phyloP scores from a whole-genome alignment of 2,329 filamentous ascomycete genomes.

The Aspergillus neotritici region DNA sequence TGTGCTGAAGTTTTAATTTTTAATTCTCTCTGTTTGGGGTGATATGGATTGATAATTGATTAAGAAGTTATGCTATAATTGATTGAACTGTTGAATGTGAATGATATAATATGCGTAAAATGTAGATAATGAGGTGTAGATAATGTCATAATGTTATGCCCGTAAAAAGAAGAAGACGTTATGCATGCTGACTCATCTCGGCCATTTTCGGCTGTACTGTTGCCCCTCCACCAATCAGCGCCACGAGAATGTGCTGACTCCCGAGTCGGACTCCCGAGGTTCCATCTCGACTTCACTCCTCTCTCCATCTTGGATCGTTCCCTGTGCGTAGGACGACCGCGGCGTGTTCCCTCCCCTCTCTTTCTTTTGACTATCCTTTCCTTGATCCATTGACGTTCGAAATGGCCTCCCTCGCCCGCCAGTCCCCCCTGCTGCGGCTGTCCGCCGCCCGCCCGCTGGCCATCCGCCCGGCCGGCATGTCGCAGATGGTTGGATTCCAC shows the following conservation, averaged over 20 bases:
- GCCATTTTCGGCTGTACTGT: slow-evolving; percentile 37
- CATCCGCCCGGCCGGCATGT: slow-evolving; percentile 20
- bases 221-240: slow-evolving; percentile 32
- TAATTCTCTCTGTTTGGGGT: background rate
- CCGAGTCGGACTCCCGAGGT: slow-evolving; percentile 37
- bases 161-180: slow-evolving; percentile 1
- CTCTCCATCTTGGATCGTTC: slow-evolving; percentile 2
- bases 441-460: slow-evolving; percentile 26
- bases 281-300: slow-evolving; percentile 28
- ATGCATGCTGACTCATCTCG: slow-evolving; percentile 22
- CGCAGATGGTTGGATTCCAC: slow-evolving; percentile 75
- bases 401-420: slow-evolving; percentile 41
- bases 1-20: slow-evolving; percentile 60
- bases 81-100: background rate
- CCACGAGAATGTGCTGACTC: slow-evolving; percentile 34
- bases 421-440: slow-evolving; percentile 33
- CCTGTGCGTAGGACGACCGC: slow-evolving; percentile 10
- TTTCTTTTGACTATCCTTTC: too few relatives aligned
- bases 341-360: slow-evolving; percentile 9
- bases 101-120: background rate
- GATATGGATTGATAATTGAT: too few relatives aligned
- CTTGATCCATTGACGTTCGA: slow-evolving; percentile 16
- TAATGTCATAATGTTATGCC: too few relatives aligned
- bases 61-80: background rate
- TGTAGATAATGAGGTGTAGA: background rate